Evolutionary conservation across 306 rosid genomes (phyloP), one percentile per base, ranked within the genome.

Genomic region (Vachellia pachyceras): DNA sequence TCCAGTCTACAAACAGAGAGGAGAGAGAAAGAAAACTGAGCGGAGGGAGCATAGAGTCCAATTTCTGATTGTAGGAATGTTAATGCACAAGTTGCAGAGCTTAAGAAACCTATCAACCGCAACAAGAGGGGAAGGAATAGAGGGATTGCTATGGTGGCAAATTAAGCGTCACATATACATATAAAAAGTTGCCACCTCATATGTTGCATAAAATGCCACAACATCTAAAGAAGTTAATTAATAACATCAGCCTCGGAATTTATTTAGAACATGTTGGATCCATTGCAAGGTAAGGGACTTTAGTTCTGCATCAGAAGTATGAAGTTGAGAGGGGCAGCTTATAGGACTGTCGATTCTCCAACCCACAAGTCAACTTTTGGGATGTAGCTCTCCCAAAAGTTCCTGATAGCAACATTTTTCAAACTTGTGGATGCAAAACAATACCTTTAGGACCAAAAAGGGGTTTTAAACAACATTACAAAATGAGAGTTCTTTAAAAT

Each of bases 401-500:
- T 60, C 39, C 67, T 60, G 0, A 5, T 25, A 60, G 36, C 18
- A 25, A 25, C 39, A 25, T 60, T 60, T 60, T 58, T 11, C 0
- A 0, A 25, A 11, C 18, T 60, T 60, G 35, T 10, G 37, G 39
- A 60, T 60, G 15, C 68, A 61, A 61, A 61, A n/a, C n/a, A n/a
- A n/a, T n/a, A 6, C 68, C 14, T 29, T 29, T 13, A 29, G 7
- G 40, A 13, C 41, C 66, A 60, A 25, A 60, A 60, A 12, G 13
- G 10, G 68, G n/a, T 29, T 61, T 61, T 61, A 40, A 61, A 40
- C 9, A 39, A 61, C 50, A 66, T 64, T 50, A 82, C n/a, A 50
- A 18, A 69, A 12, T 23, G 72, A 74, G 39, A 58, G 22, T 44
- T 61, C 72, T 46, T 68, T 50, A 44, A 60, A 76, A 20, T 58